Base-by-base conservation (phyloP, 192 early-diverging fungal species). In the Oehlia diaphana region DNA sequence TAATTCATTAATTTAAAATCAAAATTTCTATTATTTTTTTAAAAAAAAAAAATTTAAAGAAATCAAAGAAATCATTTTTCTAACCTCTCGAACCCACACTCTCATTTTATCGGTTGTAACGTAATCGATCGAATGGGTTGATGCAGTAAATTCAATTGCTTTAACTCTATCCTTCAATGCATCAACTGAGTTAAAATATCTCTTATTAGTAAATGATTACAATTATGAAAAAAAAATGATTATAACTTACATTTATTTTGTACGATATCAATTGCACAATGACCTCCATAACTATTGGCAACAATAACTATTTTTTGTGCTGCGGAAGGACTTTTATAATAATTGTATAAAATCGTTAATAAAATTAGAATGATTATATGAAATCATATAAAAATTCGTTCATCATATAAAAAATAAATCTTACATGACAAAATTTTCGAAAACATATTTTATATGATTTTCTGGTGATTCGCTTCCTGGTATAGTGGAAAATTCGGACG, bases 101-200 rank as follows among this genome's bases (percentile, higher is more conserved):
- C 44, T 79, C 12, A 79, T 39, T 14, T 12, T 28, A 71, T 71
- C 49, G 12, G 50, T 13, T 31, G 47, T 72, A 6, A 79, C 77
- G 31, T 44, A 70, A 71, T 79, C 77, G 47, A 79, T 79, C 14
- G 77, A 79, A 71, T 79, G 77, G 1, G 77, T 71, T 19, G 67
- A 47, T 9, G 49, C 49, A 10, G 77, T 71, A 63, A 79, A 79
- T 35, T 79, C 77, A 13, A 79, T 44, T 35, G 68, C 66, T 39
- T 71, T 79, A 62, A 79, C 68, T 14, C 68, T 79, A 39, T 79
- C n/a, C 21, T 19, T n/a, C 28, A 79, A 50, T 14, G 23, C 49
- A 9, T 62, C 0, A 61, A 79, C 77, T 79, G 62, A 1, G 0
- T 21, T 42, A 69, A 37, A 3, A 33, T 26, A 10, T 39, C 13